Conservation (phyloP, 306 rosid genomes). For the Quercus parvula region DNA sequence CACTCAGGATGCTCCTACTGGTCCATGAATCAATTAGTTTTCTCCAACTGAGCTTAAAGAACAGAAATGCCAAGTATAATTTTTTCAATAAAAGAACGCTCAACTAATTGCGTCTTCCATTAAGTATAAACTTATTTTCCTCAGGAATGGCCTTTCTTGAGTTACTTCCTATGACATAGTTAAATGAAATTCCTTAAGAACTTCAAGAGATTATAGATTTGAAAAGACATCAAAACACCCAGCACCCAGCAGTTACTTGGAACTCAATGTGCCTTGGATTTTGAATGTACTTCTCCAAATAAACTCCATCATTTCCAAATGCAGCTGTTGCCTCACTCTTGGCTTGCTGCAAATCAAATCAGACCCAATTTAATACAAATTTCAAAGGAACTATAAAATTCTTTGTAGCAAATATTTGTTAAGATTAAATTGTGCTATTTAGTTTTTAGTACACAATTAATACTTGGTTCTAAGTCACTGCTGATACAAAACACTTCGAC, state of each 20-base stretch:
- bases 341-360: constrained; percentile 78
- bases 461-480: too few relatives aligned
- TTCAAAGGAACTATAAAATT: constrained; percentile 18
- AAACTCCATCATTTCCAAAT: constrained; percentile 97
- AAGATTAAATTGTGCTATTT: neutral
- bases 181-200: neutral
- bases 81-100: neutral
- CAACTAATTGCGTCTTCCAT: neutral
- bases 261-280: constrained; percentile 99
- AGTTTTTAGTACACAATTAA: neutral
- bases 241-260: constrained; percentile 56
- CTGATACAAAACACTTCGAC: too few relatives aligned
- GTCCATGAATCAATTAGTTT: neutral
- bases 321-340: constrained; percentile 99
- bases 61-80: neutral
- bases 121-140: neutral
- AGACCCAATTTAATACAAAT: constrained; percentile 11
- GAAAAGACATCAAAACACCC: neutral
- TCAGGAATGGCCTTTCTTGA: neutral
- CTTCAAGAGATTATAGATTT: neutral
- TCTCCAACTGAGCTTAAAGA: neutral
- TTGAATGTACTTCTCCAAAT: constrained; percentile 92
- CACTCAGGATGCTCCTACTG: neutral
- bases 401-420: neutral
- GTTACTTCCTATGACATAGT: neutral